Evolutionary conservation across 176 grass and related monocot genomes (phyloP).

Genomic region (Panicum miliaceum): DNA sequence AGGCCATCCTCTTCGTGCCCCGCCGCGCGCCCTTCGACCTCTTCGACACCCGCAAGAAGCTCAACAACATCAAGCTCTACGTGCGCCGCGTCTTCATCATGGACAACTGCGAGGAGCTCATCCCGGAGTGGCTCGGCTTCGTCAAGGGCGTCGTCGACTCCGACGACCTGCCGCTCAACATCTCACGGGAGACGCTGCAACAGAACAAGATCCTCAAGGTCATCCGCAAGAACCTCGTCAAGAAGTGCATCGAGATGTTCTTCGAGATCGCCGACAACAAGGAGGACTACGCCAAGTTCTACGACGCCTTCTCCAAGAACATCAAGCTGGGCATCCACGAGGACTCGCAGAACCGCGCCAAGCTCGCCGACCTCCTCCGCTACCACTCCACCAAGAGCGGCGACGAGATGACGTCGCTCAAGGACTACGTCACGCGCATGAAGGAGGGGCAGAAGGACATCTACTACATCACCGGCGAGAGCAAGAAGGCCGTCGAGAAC

Average conservation of each 20-base stretch:
- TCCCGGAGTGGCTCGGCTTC: conserved; percentile 64
- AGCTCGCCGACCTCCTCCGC: conserved; percentile 57
- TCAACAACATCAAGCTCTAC: conserved; percentile 76
- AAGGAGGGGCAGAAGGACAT: conserved; percentile 64
- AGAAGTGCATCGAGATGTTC: conserved; percentile 74
- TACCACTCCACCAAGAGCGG: conserved; percentile 62
- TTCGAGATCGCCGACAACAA: conserved; percentile 66
- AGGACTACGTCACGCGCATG: conserved; percentile 67
- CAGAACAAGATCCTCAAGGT: conserved; percentile 77
- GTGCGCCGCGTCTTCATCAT: conserved; percentile 73
- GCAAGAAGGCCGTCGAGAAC: conserved; percentile 66
- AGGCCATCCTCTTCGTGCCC: conserved; percentile 63
- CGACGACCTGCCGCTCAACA: conserved; percentile 68
- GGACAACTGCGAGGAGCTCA: conserved; percentile 72
- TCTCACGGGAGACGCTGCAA: conserved; percentile 59
- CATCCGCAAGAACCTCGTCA: conserved; percentile 52
- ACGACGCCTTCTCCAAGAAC: conserved; percentile 69
- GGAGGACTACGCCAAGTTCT: conserved; percentile 62
- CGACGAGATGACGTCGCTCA: conserved; percentile 64
- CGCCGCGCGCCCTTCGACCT: conserved; percentile 64
- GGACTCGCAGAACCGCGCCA: conserved; percentile 64
- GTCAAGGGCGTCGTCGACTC: conserved; percentile 71
- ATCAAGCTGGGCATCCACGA: conserved; percentile 63
- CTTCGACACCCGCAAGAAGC: conserved; percentile 61
- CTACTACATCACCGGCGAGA: conserved; percentile 75